phyloP scores from a whole-genome alignment of 2,329 filamentous ascomycete genomes.

The Venturia pyrina region DNA sequence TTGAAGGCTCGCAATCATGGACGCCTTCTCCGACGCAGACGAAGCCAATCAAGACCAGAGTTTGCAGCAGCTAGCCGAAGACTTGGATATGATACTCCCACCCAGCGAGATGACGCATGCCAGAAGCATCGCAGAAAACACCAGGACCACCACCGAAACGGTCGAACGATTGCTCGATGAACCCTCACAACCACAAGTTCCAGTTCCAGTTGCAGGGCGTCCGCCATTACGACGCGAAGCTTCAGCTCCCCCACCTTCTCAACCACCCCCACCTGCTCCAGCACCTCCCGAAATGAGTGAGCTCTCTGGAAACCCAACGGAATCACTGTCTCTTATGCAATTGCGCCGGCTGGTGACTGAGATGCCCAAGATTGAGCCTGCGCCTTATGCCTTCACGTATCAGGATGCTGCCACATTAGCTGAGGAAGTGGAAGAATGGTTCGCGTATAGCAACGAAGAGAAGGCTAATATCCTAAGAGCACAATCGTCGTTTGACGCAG shows the following conservation, averaged over 20 bases:
- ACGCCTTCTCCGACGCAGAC: not conserved
- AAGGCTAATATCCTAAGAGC: slow-evolving; percentile 67
- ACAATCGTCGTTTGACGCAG: slow-evolving; percentile 65
- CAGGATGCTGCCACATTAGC: slow-evolving; percentile 49
- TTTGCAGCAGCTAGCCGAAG: slow-evolving; percentile 3
- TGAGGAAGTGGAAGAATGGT: slow-evolving; percentile 96
- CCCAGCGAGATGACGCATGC: not conserved
- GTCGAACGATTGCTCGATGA: slow-evolving; percentile 10
- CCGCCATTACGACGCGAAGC: slow-evolving; percentile 9
- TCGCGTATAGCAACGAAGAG: slow-evolving; percentile 81
- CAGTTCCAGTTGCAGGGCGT: not conserved
- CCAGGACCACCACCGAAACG: slow-evolving; percentile 9
- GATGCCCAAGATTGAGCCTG: slow-evolving; percentile 32
- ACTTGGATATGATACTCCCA: slow-evolving; percentile 11
- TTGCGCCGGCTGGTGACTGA: slow-evolving; percentile 34
- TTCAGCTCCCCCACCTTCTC: slow-evolving; percentile 10
- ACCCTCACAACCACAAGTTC: not conserved
- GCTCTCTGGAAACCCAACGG: not conserved
- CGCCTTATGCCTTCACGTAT: slow-evolving; percentile 66
- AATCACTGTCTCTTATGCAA: slow-evolving; percentile 38
- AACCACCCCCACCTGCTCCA: slow-evolving; percentile 1
- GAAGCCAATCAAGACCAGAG: not conserved
- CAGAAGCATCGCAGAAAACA: not conserved
- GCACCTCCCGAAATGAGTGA: not conserved
- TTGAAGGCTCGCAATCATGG: not conserved